A percentile compares a stretch with the other conserved stretches of the same genome.
Conservation (phyloP, 202 grass and related monocot species). For the Musa balbisiana region DNA sequence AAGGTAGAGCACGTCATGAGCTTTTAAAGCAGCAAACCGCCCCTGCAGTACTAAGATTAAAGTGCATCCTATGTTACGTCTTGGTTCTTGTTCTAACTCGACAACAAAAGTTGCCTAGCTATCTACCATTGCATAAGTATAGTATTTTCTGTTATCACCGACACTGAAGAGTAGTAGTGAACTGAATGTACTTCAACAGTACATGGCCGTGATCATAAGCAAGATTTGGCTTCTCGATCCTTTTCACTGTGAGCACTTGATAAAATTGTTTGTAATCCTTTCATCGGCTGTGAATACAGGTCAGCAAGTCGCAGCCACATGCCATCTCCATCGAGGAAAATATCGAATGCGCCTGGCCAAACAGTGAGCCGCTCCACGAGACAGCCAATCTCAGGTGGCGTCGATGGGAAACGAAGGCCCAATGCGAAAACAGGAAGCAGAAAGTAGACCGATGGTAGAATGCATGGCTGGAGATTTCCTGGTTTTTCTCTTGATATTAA, state of each 20-base stretch:
- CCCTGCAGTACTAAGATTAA: too few relatives aligned
- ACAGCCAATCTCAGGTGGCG: constrained; percentile 8
- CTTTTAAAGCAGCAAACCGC: too few relatives aligned
- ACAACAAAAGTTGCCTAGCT: too few relatives aligned
- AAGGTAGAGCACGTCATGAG: too few relatives aligned
- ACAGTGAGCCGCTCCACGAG: constrained; percentile 31
- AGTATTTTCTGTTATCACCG: too few relatives aligned
- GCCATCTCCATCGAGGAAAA: constrained; percentile 44
- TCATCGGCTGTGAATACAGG: constrained; percentile 25
- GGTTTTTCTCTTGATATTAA: neutral
- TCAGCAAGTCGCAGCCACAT: constrained; percentile 27
- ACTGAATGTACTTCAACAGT: too few relatives aligned
- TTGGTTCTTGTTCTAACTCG: too few relatives aligned
- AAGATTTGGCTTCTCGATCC: neutral
- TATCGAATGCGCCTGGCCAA: constrained; percentile 21
- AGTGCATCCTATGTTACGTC: too few relatives aligned
- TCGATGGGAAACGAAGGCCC: constrained; percentile 29
- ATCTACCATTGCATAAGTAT: too few relatives aligned
- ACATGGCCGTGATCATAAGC: too few relatives aligned
- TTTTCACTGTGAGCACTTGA: neutral
- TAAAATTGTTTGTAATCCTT: neutral
- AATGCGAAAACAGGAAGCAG: constrained; percentile 33
- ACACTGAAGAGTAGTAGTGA: too few relatives aligned
- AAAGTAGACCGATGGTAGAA: constrained; percentile 22
- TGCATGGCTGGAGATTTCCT: neutral